Percentiles rank a stretch among this genome's conserved stretches.
Evolutionary conservation across 2,329 filamentous ascomycete genomes (phyloP).

Genomic region (Ophiostoma himal-ulmi): DNA sequence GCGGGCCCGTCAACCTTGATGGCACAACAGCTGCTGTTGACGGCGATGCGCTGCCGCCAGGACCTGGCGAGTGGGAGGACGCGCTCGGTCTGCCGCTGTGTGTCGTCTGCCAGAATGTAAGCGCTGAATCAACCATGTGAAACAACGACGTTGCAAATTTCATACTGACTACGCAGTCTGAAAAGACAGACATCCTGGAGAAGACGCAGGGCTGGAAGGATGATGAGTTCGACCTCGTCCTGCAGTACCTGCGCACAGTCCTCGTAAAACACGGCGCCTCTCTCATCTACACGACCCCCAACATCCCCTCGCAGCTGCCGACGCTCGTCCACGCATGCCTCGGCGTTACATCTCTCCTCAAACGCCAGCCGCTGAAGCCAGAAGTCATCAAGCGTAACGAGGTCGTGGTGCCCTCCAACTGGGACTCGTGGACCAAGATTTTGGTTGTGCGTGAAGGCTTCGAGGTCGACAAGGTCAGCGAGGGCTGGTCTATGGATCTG

Average conservation of each 20-base stretch:
- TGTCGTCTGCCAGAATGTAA: conserved; percentile 91
- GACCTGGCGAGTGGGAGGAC: conserved; percentile 90
- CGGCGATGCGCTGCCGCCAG: conserved; percentile 67
- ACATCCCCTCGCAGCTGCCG: conserved; percentile 68
- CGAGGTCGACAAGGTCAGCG: conserved; percentile 79
- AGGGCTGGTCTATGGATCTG: conserved; percentile 80
- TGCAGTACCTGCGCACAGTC: conserved; percentile 86
- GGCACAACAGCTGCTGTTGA: conserved; percentile 50
- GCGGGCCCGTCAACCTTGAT: conserved; percentile 57
- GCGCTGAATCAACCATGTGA: conserved; percentile 30
- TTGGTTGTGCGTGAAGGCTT: conserved; percentile 85
- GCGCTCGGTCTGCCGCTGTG: conserved; percentile 79
- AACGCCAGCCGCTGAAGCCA: conserved; percentile 72
- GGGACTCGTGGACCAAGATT: conserved; percentile 98
- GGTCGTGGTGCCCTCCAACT: conserved; percentile 90
- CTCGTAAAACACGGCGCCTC: conserved; percentile 80
- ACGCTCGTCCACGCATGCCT: conserved; percentile 78
- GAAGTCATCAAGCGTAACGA: conserved; percentile 93
- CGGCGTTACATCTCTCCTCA: conserved; percentile 76
- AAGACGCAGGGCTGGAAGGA: conserved; percentile 91
- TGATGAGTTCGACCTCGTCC: conserved; percentile 90
- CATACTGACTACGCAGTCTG: conserved; percentile 48
- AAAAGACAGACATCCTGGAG: conserved; percentile 86
- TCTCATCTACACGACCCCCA: conserved; percentile 76
- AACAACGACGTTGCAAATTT: neutral